Evolutionary conservation across 257 asterid genomes (phyloP), one percentile per base, ranked within the genome.

Genomic region (Rubia yunnanensis): DNA sequence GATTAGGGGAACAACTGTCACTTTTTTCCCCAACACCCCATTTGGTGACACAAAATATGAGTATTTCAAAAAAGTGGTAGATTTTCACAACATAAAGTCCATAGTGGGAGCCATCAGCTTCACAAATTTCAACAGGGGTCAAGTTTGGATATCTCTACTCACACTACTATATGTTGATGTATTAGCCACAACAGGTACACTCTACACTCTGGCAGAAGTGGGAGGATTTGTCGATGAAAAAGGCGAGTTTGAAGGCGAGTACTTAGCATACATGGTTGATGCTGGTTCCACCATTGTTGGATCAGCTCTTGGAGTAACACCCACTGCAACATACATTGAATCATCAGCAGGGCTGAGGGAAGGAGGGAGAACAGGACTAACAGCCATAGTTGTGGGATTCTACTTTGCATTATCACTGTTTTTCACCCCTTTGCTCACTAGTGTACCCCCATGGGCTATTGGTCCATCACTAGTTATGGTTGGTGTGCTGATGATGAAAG

Each of bases 401-500:
- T 88, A 84, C 73, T 88, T 88, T 23, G 84, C 85, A 0, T 1
- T 86, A 0, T 83, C 95, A 1, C 0, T 84, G 3, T 78, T 84
- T 44, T 83, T 88, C 55, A 79, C 88, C 2, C 95, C 96, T 3
- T 13, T 88, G 70, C 60, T 88, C 3, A 77, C 83, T 0, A 84
- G 84, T 44, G 95, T 88, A 46, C 96, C 96, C 28, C 88, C 95
- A 23, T 88, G 95, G 95, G 95, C 95, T 17, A 70, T 86, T 31
- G 96, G 96, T 24, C 95, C 95, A 17, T 88, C 96, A 7, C 82
- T 88, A 7, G 88, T 88, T 65, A 79, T 88, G 77, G 95, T 88
- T 30, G 96, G 96, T 32, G 96, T 88, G 28, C 54, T 86, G 83
- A 86, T 85, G 90, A 81, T 88, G 90, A 84, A 73, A 48, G 95